Base-by-base conservation (phyloP, 164 flowering plant genomes). In the Magnolia kwangsiensis region DNA sequence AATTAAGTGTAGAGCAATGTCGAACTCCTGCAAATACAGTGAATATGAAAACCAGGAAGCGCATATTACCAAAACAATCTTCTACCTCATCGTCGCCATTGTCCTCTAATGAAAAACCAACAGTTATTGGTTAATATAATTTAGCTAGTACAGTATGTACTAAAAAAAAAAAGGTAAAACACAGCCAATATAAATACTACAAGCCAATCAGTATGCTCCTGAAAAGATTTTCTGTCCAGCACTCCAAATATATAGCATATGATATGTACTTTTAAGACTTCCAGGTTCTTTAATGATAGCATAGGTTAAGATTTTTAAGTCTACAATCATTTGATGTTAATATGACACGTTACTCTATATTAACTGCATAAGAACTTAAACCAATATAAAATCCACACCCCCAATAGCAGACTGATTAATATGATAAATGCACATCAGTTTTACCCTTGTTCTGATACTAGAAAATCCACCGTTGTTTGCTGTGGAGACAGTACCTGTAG, bases 381-480 rank as follows among this genome's bases (percentile, higher is more conserved):
- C 13, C 61, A 55, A 11, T 16, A 55, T 55, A 55, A 55, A 16
- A 55, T 55, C 18, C 18, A 11, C 13, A 55, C 18, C 18, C 16
- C 61, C 2, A 16, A 55, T 11, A 11, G 16, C 61, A 9, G 61
- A 11, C 18, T 11, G 13, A 16, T 3, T 55, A 11, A 11, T 11
- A 11, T 2, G 50, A 13, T 16, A 31, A 13, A 50, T 8, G 19
- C 16, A 3, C 8, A 3, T 70, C 24, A 29, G 11, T 13, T 76
- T 84, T 78, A 93, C 99, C 95, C 80, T 89, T 78, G 98, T 92
- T 81, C 99, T 89, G 76, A 90, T 80, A 79, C 99, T 96, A 19
- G 97, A 87, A 82, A 96, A 96, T 9, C 99, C 97, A 24, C 98
- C 99, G 83, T 89, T 96, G 76, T 96, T 96, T 80, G 94, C 89